These are phyloP conservation scores for Chaetomium cochliodes DNA, from an alignment of 495 filamentous ascomycete genomes.

Conservation along the genomic window DNA sequence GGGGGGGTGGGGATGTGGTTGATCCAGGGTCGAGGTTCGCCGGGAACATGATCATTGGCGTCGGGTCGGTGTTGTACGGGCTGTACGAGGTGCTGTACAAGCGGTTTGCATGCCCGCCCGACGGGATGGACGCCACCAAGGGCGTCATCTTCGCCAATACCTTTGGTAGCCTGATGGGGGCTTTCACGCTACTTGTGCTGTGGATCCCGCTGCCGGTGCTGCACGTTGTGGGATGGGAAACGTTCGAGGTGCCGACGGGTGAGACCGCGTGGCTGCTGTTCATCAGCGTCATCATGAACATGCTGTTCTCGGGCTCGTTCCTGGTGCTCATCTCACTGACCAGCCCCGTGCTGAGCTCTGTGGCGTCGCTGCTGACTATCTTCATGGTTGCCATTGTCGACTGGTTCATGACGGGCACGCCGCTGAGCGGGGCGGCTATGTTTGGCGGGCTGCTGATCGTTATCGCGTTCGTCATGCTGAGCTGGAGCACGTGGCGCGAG, in stretches of 20 bases:
- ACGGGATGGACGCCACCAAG: slow-evolving; percentile 73
- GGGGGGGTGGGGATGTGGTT: not conserved
- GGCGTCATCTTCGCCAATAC: slow-evolving; percentile 92
- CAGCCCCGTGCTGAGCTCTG: slow-evolving; percentile 84
- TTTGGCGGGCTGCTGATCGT: slow-evolving; percentile 85
- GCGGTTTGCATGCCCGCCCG: slow-evolving; percentile 84
- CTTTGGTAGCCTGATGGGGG: slow-evolving; percentile 81
- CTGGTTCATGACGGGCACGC: slow-evolving; percentile 75
- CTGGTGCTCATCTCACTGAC: slow-evolving; percentile 89
- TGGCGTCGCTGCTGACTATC: slow-evolving; percentile 91
- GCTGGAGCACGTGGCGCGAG: slow-evolving; percentile 88
- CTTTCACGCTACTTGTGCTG: slow-evolving; percentile 77
- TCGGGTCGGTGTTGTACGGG: slow-evolving; percentile 92
- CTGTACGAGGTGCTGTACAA: slow-evolving; percentile 98
- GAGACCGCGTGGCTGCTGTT: slow-evolving; percentile 74
- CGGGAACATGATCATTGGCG: slow-evolving; percentile 88
- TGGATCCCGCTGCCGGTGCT: slow-evolving; percentile 91
- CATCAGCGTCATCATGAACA: slow-evolving; percentile 80
- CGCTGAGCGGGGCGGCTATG: slow-evolving; percentile 70
- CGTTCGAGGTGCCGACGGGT: slow-evolving; percentile 75
- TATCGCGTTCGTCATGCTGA: slow-evolving; percentile 77
- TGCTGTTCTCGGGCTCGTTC: slow-evolving; percentile 88
- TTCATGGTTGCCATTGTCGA: slow-evolving; percentile 93
- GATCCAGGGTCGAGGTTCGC: slow-evolving; percentile 56
- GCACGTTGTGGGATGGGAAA: slow-evolving; percentile 73